A percentile compares a stretch with the other conserved stretches of the same genome.
These are phyloP conservation scores for Fusarium citri DNA, from an alignment of 2,329 filamentous ascomycete species.

Conservation along the genomic window DNA sequence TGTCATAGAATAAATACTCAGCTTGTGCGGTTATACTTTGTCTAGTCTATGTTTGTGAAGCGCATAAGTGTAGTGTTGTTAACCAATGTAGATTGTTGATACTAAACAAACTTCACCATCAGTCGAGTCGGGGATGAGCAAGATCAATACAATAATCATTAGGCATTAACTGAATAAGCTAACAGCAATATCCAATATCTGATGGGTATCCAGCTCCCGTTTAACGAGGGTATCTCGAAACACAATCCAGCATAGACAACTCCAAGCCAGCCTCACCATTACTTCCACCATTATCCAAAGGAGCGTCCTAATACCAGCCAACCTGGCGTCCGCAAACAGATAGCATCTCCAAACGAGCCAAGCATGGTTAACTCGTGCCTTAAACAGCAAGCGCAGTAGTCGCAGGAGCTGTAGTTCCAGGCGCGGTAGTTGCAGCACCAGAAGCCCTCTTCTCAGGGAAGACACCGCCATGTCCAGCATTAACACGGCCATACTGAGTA, in stretches of 20 bases:
- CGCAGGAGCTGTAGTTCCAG: conserved; percentile 19
- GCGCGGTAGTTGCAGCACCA: conserved; percentile 4
- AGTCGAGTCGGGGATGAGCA: too few relatives aligned
- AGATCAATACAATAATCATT: background rate
- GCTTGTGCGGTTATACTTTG: background rate
- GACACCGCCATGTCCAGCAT: conserved; percentile 52
- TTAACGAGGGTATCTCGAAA: conserved; percentile 41
- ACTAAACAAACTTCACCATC: too few relatives aligned
- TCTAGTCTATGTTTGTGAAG: background rate
- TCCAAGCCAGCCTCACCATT: background rate
- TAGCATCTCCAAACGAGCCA: background rate
- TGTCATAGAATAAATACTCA: background rate
- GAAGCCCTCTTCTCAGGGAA: conserved; percentile 59
- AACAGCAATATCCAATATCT: background rate
- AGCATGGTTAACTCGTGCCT: background rate
- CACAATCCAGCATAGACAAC: background rate
- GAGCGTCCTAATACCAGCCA: background rate
- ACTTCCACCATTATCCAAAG: background rate
- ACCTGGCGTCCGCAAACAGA: too few relatives aligned
- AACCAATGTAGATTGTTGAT: background rate
- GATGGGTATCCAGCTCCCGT: conserved; percentile 33
- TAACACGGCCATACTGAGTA: conserved; percentile 65
- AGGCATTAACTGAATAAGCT: conserved; percentile 21
- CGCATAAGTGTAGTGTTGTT: background rate
- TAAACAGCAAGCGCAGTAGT: conserved; percentile 29